A percentile compares a stretch with the other conserved stretches of the same genome.
These are phyloP conservation scores for Ramalina peruviana DNA, from an alignment of 495 filamentous ascomycete genomes.

Conservation along the genomic window DNA sequence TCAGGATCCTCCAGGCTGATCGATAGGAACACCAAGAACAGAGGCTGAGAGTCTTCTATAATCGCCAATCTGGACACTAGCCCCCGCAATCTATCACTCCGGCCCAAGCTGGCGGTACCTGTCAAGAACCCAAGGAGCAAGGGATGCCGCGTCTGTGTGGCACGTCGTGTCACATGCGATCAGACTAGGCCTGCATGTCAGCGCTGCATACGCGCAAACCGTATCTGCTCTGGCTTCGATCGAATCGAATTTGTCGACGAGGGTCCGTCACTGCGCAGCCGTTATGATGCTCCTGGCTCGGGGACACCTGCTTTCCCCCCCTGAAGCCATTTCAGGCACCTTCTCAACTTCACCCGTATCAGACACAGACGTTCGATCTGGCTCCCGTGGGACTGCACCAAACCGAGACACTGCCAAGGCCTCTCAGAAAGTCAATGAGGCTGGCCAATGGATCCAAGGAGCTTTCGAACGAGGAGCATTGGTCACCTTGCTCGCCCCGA, in stretches of 20 bases:
- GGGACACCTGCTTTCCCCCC: not conserved
- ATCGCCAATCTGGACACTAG: too few relatives aligned
- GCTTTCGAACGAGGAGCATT: not conserved
- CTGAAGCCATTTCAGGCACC: not conserved
- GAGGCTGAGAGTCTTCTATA: too few relatives aligned
- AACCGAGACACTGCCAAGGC: too few relatives aligned
- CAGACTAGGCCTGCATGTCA: conserved; percentile 20
- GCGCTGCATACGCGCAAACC: conserved; percentile 18
- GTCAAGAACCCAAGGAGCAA: conserved; percentile 28
- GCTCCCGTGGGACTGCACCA: too few relatives aligned
- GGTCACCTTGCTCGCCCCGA: conserved; percentile 3
- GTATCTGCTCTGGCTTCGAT: conserved; percentile 18
- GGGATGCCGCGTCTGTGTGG: conserved; percentile 25
- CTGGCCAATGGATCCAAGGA: not conserved
- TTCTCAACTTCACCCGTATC: not conserved
- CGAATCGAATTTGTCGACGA: conserved; percentile 3
- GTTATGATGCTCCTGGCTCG: not conserved
- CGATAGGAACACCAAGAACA: too few relatives aligned
- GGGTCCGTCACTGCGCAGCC: not conserved
- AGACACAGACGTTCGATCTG: not conserved
- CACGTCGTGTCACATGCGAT: conserved; percentile 24
- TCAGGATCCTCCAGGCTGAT: too few relatives aligned
- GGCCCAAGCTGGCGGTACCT: too few relatives aligned
- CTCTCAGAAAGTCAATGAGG: too few relatives aligned
- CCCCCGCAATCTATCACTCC: too few relatives aligned